A percentile compares a stretch with the other conserved stretches of the same genome.
phyloP scores from a whole-genome alignment of 192 early-diverging fungal genomes.

The Cetraspora pellucida region DNA sequence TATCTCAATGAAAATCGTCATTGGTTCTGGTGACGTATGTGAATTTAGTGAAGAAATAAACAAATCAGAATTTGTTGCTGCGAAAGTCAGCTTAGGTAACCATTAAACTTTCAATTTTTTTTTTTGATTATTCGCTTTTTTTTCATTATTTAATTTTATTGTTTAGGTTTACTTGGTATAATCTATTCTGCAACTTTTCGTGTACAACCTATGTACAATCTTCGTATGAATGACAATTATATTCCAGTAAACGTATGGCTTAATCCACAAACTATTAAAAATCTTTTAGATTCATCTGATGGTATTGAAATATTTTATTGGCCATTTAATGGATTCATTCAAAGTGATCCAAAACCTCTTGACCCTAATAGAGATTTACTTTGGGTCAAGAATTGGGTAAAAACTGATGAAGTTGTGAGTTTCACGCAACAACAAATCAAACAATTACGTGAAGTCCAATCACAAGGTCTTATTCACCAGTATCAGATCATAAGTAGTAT shows the following conservation, averaged over 20 bases:
- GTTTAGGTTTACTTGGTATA: slow-evolving; percentile 39
- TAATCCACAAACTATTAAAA: slow-evolving; percentile 17
- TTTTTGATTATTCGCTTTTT: not conserved
- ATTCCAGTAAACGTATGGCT: slow-evolving; percentile 26
- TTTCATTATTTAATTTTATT: not conserved
- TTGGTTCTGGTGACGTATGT: slow-evolving; percentile 33
- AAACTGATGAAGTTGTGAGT: no score
- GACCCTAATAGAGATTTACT: slow-evolving; percentile 32
- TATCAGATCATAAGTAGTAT: no score
- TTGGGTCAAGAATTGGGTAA: slow-evolving; percentile 47
- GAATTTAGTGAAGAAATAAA: slow-evolving; percentile 36
- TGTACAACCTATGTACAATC: slow-evolving; percentile 43
- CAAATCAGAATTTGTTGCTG: no score
- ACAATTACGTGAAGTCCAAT: no score
- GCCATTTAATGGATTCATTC: no score
- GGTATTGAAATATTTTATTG: slow-evolving; percentile 43
- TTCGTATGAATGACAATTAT: slow-evolving; percentile 38
- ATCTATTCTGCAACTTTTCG: slow-evolving; percentile 41
- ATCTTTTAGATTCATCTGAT: slow-evolving; percentile 31
- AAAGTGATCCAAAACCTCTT: slow-evolving; percentile 18
- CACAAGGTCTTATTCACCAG: no score
- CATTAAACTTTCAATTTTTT: not conserved
- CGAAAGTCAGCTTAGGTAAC: slow-evolving; percentile 41
- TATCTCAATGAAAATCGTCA: slow-evolving; percentile 37
- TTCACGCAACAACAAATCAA: no score